phyloP scores from a whole-genome alignment of 2,329 filamentous ascomycete species.

The Colletotrichum eremochloae region DNA sequence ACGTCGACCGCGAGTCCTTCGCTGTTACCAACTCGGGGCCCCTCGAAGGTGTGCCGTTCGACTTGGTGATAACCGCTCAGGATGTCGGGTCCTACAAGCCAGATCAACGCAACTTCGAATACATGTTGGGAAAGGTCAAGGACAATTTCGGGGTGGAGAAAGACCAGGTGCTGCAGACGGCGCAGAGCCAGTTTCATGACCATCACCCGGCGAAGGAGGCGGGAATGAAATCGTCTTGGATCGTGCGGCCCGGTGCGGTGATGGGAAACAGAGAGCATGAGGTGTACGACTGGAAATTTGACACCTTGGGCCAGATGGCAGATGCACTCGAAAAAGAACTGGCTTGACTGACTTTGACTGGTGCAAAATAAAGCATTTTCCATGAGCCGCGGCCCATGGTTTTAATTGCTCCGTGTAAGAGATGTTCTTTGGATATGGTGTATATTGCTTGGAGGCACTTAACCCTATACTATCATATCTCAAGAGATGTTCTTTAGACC shows the following conservation, averaged over 20 bases:
- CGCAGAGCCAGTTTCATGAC: constrained; percentile 79
- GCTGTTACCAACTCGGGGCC: constrained; percentile 57
- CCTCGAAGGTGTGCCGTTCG: constrained; percentile 65
- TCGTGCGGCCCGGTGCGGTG: constrained; percentile 60
- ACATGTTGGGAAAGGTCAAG: constrained; percentile 69
- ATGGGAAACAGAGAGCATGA: constrained; percentile 57
- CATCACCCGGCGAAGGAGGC: constrained; percentile 73
- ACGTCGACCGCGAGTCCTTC: constrained; percentile 69
- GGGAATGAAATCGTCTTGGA: constrained; percentile 73
- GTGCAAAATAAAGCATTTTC: too few relatives aligned
- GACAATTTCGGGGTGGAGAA: constrained; percentile 68
- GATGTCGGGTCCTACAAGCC: constrained; percentile 82
- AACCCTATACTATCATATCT: too few relatives aligned
- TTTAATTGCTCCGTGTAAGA: not conserved
- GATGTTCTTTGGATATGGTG: too few relatives aligned
- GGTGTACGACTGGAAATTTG: constrained; percentile 68
- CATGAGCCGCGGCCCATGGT: not conserved
- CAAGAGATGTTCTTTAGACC: not conserved
- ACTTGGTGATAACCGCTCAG: constrained; percentile 76
- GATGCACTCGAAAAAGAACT: constrained; percentile 63
- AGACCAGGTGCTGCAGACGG: constrained; percentile 72
- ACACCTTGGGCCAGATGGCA: constrained; percentile 71
- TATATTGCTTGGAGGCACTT: too few relatives aligned
- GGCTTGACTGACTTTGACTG: not conserved
- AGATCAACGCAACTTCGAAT: constrained; percentile 73